These are phyloP conservation scores for Leishmania lainsoni DNA, from an alignment of 208 protist species.

Conservation along the genomic window DNA sequence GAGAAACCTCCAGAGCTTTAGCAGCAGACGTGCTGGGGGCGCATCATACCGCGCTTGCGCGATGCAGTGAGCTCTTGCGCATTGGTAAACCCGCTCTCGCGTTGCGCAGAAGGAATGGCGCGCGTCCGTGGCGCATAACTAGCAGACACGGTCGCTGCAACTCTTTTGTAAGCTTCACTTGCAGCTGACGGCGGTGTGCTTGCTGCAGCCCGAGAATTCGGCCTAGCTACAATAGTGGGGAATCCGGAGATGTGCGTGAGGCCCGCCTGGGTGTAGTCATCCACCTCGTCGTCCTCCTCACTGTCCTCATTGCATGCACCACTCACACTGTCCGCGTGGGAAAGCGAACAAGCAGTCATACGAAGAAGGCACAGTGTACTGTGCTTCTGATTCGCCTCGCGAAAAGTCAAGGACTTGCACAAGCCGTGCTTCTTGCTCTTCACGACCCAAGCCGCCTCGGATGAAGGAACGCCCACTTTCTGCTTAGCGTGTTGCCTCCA, in stretches of 20 bases:
- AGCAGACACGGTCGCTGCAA: background rate
- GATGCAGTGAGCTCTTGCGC: slow-evolving; percentile 20
- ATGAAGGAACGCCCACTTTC: background rate
- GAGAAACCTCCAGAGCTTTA: slow-evolving; percentile 59
- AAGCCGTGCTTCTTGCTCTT: background rate
- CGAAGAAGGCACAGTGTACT: background rate
- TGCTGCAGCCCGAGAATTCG: slow-evolving; percentile 7
- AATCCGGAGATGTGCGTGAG: slow-evolving; percentile 16
- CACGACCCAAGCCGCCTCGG: slow-evolving; percentile 18
- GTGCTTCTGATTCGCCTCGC: background rate
- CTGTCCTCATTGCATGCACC: slow-evolving; percentile 6
- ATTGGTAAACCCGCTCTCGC: background rate
- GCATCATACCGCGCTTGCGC: slow-evolving; percentile 23
- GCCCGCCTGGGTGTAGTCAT: slow-evolving; percentile 19
- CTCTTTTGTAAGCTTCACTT: background rate
- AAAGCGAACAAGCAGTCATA: background rate
- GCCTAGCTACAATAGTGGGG: slow-evolving; percentile 13
- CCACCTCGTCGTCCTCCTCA: slow-evolving; percentile 24
- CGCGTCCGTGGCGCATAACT: background rate
- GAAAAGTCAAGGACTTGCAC: background rate
- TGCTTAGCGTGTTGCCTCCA: background rate
- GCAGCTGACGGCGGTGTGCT: slow-evolving; percentile 3
- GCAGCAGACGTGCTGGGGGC: slow-evolving; percentile 34
- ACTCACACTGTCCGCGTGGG: background rate
- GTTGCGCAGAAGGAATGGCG: background rate